Base-by-base conservation (phyloP, 495 filamentous ascomycete species). In the Rusavskia elegans region DNA sequence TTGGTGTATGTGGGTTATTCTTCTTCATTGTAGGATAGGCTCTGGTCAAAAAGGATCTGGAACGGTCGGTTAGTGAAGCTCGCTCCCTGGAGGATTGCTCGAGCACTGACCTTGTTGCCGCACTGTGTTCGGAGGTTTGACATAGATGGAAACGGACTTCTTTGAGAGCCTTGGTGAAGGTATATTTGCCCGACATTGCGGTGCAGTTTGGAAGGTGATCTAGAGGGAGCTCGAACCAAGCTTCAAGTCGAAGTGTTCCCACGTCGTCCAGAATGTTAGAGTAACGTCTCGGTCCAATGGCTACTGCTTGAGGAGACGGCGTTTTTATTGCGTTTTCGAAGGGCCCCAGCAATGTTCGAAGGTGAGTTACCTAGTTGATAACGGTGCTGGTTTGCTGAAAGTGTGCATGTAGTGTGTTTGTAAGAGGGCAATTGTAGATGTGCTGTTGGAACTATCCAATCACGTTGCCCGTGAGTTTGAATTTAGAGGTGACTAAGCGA, bases 21-120 rank as follows among this genome's bases (percentile, higher is more conserved):
- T 94, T 93, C 79, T 98, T 98, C 90, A 98, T 97, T 59, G 85
- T 89, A 6, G 92, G 93, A 69, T 98, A 98, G 51, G 89, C 85
- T 66, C 84, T 80, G 53, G 81, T 81, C 48, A 98, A 73, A 75
- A 98, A 98, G 13, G 83, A 79, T 67, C 92, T 98, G 62, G 3
- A 2, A 9, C 4, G 13, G 41, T 50, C 16, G 27, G 44, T 21
- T 16, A 27, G 27, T 17, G 19, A 16, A 27, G 37, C 1, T 16
- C 7, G 36, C 6, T 54, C 40, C 16, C 14, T 6, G 48, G 29
- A 49, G 29, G 14, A 21, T 25, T 29, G 38, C 49, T 52, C 51
- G 52, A 21, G 36, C 54, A 61, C 71, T 59, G 68, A 93, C 93
- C 93, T 79, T 53, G 83, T 82, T 52, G 83, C 81, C 57, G 84